These are phyloP conservation scores for Aplosporella prunicola DNA, from an alignment of 2,329 filamentous ascomycete genomes.

Conservation along the genomic window DNA sequence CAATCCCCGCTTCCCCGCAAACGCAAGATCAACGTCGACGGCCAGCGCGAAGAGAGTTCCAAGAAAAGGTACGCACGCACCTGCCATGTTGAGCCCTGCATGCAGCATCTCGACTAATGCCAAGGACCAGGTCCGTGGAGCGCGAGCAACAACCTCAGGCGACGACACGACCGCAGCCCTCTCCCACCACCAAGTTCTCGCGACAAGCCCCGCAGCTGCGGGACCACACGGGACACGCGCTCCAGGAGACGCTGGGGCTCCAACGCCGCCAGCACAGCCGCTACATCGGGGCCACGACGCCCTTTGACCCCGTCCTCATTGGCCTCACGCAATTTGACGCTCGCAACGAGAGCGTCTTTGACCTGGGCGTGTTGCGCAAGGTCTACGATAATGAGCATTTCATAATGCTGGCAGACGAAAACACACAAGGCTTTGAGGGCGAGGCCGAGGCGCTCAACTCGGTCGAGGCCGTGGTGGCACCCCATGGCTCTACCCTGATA, in stretches of 20 bases:
- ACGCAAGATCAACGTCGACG: conserved; percentile 62
- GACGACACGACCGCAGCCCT: conserved; percentile 21
- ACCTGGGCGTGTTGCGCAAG: conserved; percentile 55
- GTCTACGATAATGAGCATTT: conserved; percentile 73
- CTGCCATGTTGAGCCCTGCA: not conserved
- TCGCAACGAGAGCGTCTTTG: conserved; percentile 68
- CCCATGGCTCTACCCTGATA: conserved; percentile 66
- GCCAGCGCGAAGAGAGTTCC: conserved; percentile 49
- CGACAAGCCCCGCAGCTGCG: conserved; percentile 16
- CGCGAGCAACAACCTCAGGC: conserved; percentile 17
- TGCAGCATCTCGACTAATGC: conserved; percentile 6
- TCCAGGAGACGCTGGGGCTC: conserved; percentile 53
- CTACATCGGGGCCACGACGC: conserved; percentile 74
- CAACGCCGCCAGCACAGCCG: conserved; percentile 72
- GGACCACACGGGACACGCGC: conserved; percentile 24
- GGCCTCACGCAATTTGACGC: conserved; percentile 72
- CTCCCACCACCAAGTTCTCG: conserved; percentile 12
- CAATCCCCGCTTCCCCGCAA: conserved; percentile 71
- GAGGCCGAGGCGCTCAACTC: conserved; percentile 58
- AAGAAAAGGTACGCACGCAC: conserved; percentile 57
- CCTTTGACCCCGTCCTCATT: conserved; percentile 76
- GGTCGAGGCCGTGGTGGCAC: conserved; percentile 66
- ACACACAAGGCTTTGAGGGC: conserved; percentile 63
- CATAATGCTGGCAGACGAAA: conserved; percentile 65
- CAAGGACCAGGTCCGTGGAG: conserved; percentile 25